These are phyloP conservation scores for Hypoxylon sp. DNA, from an alignment of 2,329 filamentous ascomycete genomes.

Conservation along the genomic window DNA sequence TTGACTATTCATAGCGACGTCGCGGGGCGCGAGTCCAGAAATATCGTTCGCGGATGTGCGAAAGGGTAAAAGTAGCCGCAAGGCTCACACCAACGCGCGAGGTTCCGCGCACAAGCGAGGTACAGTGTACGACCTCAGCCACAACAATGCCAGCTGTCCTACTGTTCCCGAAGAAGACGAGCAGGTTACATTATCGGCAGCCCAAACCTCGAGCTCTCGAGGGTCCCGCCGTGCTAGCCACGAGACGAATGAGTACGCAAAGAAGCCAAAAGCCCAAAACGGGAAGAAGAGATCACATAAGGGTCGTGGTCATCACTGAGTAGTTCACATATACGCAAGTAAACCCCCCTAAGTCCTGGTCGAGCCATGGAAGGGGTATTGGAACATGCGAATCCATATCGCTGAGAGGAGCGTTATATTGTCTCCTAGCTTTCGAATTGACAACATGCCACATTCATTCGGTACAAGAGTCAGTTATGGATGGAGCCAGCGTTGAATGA, in stretches of 20 bases:
- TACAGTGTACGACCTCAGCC: slow-evolving; percentile 44
- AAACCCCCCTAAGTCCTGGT: slow-evolving; percentile 1
- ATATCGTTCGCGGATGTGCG: slow-evolving; percentile 55
- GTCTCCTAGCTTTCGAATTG: slow-evolving; percentile 23
- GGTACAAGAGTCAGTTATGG: slow-evolving; percentile 34
- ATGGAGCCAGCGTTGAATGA: slow-evolving; percentile 7
- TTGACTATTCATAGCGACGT: slow-evolving; percentile 49
- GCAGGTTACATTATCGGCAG: slow-evolving; percentile 35
- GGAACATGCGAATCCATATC: slow-evolving; percentile 6
- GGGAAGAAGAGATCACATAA: slow-evolving; percentile 50
- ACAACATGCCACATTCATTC: slow-evolving; percentile 29
- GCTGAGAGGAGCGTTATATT: slow-evolving; percentile 10
- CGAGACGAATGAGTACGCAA: slow-evolving; percentile 45
- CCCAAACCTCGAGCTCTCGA: slow-evolving; percentile 40
- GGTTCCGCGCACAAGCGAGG: slow-evolving; percentile 43
- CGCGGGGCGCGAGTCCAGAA: slow-evolving; percentile 53
- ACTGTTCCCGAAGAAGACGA: slow-evolving; percentile 45
- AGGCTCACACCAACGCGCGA: slow-evolving; percentile 51
- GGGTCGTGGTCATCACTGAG: slow-evolving; percentile 46
- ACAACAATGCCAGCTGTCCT: slow-evolving; percentile 40
- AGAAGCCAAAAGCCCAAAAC: slow-evolving; percentile 45
- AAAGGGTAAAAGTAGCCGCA: slow-evolving; percentile 55
- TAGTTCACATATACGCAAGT: slow-evolving; percentile 24
- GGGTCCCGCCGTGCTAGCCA: slow-evolving; percentile 42
- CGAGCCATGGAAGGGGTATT: background rate